These are phyloP conservation scores for Chaetomium globosum DNA, from an alignment of 2,329 filamentous ascomycete genomes.

Conservation along the genomic window DNA sequence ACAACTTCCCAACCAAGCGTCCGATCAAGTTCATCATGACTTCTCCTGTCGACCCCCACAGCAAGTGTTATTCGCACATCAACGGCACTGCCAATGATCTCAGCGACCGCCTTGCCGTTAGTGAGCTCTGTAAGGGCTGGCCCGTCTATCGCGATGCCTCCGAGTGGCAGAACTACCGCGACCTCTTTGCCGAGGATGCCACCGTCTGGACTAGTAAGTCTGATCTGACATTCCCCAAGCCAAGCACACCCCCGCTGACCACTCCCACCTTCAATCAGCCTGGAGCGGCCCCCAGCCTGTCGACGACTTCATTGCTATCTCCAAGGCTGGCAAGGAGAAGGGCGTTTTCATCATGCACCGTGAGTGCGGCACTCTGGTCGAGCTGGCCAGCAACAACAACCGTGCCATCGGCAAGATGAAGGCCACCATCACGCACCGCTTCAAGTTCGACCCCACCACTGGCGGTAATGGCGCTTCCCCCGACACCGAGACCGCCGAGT, in stretches of 20 bases:
- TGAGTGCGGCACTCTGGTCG: slow-evolving; percentile 53
- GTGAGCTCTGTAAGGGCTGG: slow-evolving; percentile 59
- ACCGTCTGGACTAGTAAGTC: slow-evolving; percentile 54
- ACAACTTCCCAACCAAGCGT: neutral
- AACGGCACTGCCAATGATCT: slow-evolving; percentile 49
- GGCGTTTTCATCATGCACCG: slow-evolving; percentile 62
- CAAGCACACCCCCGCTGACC: slow-evolving; percentile 7
- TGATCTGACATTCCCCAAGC: neutral
- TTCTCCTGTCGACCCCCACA: slow-evolving; percentile 41
- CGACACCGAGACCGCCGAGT: slow-evolving; percentile 41
- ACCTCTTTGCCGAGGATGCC: slow-evolving; percentile 51
- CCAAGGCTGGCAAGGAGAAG: slow-evolving; percentile 52
- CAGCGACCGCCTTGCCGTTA: slow-evolving; percentile 50
- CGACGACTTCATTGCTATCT: slow-evolving; percentile 54
- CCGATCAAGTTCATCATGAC: slow-evolving; percentile 36
- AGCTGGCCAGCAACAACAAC: slow-evolving; percentile 44
- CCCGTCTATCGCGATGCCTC: slow-evolving; percentile 57
- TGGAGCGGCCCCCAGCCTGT: slow-evolving; percentile 50
- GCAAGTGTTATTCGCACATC: slow-evolving; percentile 47
- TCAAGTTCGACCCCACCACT: slow-evolving; percentile 37
- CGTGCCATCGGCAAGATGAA: slow-evolving; percentile 58
- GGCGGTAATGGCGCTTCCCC: slow-evolving; percentile 3
- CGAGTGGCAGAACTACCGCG: slow-evolving; percentile 57
- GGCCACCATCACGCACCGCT: slow-evolving; percentile 57
- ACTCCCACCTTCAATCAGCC: slow-evolving; percentile 41